Evolutionary conservation across 169 alveolate species (phyloP).

Genomic region (Hepatocystis sp.): DNA sequence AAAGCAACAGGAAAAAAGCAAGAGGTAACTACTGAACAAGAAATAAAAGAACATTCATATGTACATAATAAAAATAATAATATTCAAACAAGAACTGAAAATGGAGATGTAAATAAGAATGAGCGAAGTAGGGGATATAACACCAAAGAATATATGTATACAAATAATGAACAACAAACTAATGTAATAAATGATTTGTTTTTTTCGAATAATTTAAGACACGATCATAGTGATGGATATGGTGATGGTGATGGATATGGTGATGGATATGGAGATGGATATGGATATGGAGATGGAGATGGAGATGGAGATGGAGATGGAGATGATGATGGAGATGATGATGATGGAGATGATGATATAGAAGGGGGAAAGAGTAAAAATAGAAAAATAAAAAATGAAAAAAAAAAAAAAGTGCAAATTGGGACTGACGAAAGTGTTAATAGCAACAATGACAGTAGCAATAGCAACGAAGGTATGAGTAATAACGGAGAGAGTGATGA

Average conservation of each 20-base stretch:
- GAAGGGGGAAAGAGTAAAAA: conserved; percentile 24
- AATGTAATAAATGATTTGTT: not conserved
- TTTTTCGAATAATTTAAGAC: conserved; percentile 4
- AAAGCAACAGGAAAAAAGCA: not conserved
- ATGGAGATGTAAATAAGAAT: too few relatives aligned
- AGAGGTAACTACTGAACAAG: not conserved
- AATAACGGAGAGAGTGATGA: not conserved
- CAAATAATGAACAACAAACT: too few relatives aligned
- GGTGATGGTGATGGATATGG: conserved; percentile 33
- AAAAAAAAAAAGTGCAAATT: conserved; percentile 49
- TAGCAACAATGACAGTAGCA: conserved; percentile 17
- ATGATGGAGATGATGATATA: conserved; percentile 22
- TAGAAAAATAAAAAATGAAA: conserved; percentile 13
- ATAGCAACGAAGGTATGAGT: not conserved
- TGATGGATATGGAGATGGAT: conserved; percentile 31
- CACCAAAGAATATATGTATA: too few relatives aligned
- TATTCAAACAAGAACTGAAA: too few relatives aligned
- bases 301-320: conserved; percentile 4
- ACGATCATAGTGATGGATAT: too few relatives aligned
- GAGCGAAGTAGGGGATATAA: too few relatives aligned
- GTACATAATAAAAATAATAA: too few relatives aligned
- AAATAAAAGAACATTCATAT: too few relatives aligned
- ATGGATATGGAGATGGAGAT: conserved; percentile 6
- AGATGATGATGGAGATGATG: conserved; percentile 7
- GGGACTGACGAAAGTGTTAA: conserved; percentile 38